phyloP scores from a whole-genome alignment of 495 filamentous ascomycete species.

The Aspergillus kassunensis region DNA sequence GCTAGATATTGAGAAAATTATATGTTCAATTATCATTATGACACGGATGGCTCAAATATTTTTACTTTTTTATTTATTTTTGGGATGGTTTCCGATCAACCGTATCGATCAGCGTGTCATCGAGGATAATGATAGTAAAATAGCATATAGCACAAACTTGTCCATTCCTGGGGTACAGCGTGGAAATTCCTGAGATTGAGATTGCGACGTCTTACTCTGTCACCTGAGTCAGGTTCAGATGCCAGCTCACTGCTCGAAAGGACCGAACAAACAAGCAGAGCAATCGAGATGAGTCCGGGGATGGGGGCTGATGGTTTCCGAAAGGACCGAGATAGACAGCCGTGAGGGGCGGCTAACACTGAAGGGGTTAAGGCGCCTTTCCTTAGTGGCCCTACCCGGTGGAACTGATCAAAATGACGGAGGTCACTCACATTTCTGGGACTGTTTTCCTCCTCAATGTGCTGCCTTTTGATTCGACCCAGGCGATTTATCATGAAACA shows the following conservation, averaged over 20 bases:
- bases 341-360: conserved; percentile 9
- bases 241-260: background rate
- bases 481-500: conserved; percentile 7
- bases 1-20: conserved; percentile 3
- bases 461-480: background rate
- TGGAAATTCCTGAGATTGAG: background rate
- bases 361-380: conserved; percentile 3
- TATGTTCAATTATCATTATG: background rate
- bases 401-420: conserved; percentile 7
- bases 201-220: background rate
- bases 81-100: conserved; percentile 6
- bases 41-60: background rate
- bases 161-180: background rate
- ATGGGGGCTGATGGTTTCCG: conserved; percentile 4
- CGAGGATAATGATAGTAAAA: background rate
- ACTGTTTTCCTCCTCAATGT: background rate
- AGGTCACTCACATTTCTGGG: background rate
- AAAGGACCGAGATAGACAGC: conserved; percentile 2
- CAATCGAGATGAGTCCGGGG: conserved; percentile 3
- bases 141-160: too few relatives aligned
- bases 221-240: background rate
- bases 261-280: background rate
- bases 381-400: conserved; percentile 8
- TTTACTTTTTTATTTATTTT: conserved; percentile 1
- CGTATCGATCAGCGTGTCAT: conserved; percentile 8